Evolutionary conservation across 805 yeast species (phyloP).

Genomic region (Lipomyces lipofer): DNA sequence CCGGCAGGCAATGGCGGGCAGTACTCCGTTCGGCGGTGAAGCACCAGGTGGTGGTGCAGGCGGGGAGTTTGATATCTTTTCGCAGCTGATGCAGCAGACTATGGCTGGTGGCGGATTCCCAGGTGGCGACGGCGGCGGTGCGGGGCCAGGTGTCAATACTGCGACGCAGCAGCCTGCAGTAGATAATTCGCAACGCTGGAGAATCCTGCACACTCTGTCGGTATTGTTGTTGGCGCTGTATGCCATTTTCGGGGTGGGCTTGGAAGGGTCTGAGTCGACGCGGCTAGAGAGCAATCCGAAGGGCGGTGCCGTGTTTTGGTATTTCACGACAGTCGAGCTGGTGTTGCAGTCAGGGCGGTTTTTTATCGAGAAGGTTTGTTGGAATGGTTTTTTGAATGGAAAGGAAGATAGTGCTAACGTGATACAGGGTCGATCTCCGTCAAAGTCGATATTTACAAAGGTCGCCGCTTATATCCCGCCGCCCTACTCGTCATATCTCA

Average conservation of each 20-base stretch:
- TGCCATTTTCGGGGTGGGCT: slow-evolving; percentile 9
- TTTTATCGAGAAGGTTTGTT: slow-evolving; percentile 24
- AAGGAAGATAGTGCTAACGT: too few species aligned
- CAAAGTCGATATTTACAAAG: slow-evolving; percentile 30
- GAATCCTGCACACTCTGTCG: slow-evolving; percentile 5
- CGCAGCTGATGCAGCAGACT: slow-evolving; percentile 9
- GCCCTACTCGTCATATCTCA: slow-evolving; percentile 31
- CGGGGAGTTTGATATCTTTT: slow-evolving; percentile 10
- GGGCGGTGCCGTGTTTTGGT: slow-evolving; percentile 17
- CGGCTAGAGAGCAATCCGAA: slow-evolving; percentile 16
- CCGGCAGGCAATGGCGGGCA: slow-evolving; percentile 7
- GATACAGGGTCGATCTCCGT: slow-evolving; percentile 31
- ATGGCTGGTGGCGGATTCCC: slow-evolving; percentile 1
- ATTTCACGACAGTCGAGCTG: slow-evolving; percentile 23
- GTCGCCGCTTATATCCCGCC: slow-evolving; percentile 30
- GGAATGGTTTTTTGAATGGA: neutral
- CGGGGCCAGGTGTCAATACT: neutral
- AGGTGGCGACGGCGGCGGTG: neutral
- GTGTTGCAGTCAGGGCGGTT: slow-evolving; percentile 24
- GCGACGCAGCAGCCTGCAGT: neutral
- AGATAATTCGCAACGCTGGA: slow-evolving; percentile 17
- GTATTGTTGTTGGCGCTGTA: slow-evolving; percentile 18
- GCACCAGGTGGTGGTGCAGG: slow-evolving; percentile 7
- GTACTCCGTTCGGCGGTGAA: too few species aligned
- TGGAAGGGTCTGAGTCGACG: slow-evolving; percentile 18